Conservation (phyloP, 176 grass and related monocot species). For the Carex cristatella region DNA sequence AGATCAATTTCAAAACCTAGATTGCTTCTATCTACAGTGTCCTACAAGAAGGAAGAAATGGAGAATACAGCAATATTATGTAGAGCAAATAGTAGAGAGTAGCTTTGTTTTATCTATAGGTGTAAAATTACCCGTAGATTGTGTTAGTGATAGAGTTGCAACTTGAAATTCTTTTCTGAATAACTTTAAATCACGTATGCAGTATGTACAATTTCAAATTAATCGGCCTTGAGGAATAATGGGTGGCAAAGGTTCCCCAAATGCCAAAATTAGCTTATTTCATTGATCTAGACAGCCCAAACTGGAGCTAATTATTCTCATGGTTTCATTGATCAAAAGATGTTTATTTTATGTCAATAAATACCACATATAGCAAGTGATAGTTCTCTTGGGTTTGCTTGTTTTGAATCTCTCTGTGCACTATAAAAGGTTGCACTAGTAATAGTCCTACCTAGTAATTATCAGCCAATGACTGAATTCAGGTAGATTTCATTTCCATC, state of each 20-base stretch:
- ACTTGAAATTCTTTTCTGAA: not conserved
- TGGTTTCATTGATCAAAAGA: not conserved
- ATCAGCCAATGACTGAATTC: not conserved
- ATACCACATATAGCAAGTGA: not conserved
- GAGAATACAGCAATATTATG: not conserved
- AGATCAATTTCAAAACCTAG: not conserved
- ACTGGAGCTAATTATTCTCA: not conserved
- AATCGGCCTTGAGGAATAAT: not conserved
- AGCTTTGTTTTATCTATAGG: not conserved
- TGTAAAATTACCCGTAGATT: not conserved
- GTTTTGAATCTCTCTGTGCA: not conserved
- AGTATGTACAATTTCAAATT: not conserved
- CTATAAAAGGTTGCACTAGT: too few species aligned
- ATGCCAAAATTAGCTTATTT: not conserved
- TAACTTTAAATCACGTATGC: not conserved
- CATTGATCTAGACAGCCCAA: not conserved
- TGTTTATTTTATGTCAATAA: not conserved
- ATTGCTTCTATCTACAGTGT: not conserved
- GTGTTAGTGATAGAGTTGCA: not conserved
- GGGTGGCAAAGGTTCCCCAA: not conserved
- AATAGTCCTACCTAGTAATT: not conserved
- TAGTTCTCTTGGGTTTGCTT: not conserved
- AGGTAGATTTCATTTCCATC: not conserved
- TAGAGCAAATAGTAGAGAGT: not conserved
- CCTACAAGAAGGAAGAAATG: not conserved